Base-by-base conservation (phyloP, 208 protist genomes). In the Acanthamoeba culbertsoni region DNA sequence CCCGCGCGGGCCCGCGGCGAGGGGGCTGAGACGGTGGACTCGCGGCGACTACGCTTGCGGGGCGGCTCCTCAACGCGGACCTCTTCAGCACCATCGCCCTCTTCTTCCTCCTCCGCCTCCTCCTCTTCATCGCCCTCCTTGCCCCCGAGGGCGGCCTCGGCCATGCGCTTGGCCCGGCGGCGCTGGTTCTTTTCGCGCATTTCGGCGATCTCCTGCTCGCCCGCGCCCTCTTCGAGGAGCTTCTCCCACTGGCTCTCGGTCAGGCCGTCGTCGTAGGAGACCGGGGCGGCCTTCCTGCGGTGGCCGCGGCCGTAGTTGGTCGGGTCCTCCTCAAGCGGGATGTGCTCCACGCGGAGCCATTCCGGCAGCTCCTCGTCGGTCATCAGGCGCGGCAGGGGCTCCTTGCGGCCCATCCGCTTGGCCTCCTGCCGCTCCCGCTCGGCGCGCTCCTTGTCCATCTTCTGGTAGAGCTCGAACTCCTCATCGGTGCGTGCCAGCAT, bases 401-500 rank as follows among this genome's bases (percentile, higher is more conserved):
- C 57, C 31, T 73, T 26, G 14, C 63, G 63, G 53, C 73, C 10
- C 93, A 59, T 31, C 7, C 65, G 33, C 53, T 31, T 45, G n/a
- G 42, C 62, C 40, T 37, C 90, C 35, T 2, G 16, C 4, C 48
- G 26, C 0, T 48, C 26, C 73, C 26, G 4, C 8, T 33, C 20
- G 55, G 57, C 63, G 79, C 88, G 91, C 31, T 77, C 20, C n/a
- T 71, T 46, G 68, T 97, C 96, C 86, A 97, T 96, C 4, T 84
- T 59, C 63, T 96, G 42, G 93, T 96, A 98, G 4, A 97, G 26
- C n/a, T 94, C 93, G 28, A 95, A 73, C 93, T 98, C 97, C 16
- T 96, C 96, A 0, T 95, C 82, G 8, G 31, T 94, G 65, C 97
- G 95, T 5, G 97, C 96, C n/a, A 98, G 90, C 86, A 97, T 96